Percentiles rank a stretch among this genome's conserved stretches.
phyloP scores from a whole-genome alignment of 2,329 filamentous ascomycete genomes.

The Verruconis gallopava region DNA sequence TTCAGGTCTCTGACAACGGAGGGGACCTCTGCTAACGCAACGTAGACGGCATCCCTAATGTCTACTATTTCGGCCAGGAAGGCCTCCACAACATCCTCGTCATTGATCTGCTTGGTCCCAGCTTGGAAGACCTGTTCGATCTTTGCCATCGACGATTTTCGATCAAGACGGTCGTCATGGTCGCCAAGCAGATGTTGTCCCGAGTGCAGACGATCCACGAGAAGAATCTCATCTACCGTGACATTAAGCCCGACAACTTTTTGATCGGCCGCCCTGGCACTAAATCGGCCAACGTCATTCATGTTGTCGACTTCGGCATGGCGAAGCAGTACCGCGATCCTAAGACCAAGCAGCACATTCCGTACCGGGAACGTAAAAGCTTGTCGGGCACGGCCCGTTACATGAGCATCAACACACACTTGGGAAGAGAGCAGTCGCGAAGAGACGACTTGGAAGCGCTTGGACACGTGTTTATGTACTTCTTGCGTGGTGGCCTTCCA shows the following conservation, averaged over 20 bases:
- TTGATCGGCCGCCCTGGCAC: constrained; percentile 84
- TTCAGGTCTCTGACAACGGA: no score
- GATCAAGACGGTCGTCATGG: constrained; percentile 98
- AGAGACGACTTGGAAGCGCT: constrained; percentile 88
- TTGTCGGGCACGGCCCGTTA: constrained; percentile 93
- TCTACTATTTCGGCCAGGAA: constrained; percentile 98
- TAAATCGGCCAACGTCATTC: constrained; percentile 94
- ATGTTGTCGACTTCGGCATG: constrained; percentile 99
- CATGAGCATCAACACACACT: constrained; percentile 99
- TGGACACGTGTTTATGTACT: constrained; percentile 59
- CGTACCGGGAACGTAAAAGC: constrained; percentile 92
- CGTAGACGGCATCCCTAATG: constrained; percentile 94
- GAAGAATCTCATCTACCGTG: constrained; percentile 97
- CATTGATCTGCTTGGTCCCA: constrained; percentile 89
- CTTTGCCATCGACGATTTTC: constrained; percentile 91
- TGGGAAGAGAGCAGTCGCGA: constrained; percentile 90
- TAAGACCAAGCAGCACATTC: constrained; percentile 98
- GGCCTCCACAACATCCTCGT: constrained; percentile 98
- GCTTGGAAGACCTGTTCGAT: constrained; percentile 92
- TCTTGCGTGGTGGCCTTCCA: constrained; percentile 50
- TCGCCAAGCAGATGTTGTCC: constrained; percentile 97
- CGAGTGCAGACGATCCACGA: constrained; percentile 92
- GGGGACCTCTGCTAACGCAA: no score
- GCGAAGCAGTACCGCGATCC: constrained; percentile 98
- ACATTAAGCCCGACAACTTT: constrained; percentile 99